These are phyloP conservation scores for Yamadazyma diospyri DNA, from an alignment of 1,139 yeast genomes.

Conservation along the genomic window DNA sequence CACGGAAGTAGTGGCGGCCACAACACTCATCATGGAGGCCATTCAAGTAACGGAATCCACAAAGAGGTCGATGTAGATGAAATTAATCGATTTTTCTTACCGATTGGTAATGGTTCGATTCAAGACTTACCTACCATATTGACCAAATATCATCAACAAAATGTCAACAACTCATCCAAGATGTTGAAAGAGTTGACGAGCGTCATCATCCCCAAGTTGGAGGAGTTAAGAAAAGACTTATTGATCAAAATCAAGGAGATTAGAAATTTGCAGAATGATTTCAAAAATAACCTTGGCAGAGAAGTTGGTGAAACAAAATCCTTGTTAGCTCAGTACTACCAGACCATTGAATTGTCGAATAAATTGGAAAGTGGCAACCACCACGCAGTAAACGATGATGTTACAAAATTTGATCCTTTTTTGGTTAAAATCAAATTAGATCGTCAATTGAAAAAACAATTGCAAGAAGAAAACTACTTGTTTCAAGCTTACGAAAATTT, in stretches of 20 bases:
- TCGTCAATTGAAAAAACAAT: conserved; percentile 69
- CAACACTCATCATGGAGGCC: conserved; percentile 5
- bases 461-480: conserved; percentile 79
- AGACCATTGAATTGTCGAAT: conserved; percentile 35
- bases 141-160: conserved; percentile 68
- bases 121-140: conserved; percentile 79
- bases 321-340: conserved; percentile 47
- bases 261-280: conserved; percentile 75
- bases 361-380: conserved; percentile 26
- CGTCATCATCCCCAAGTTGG: conserved; percentile 76
- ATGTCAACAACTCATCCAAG: conserved; percentile 62
- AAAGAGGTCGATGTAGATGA: conserved; percentile 30
- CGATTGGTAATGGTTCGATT: conserved; percentile 76
- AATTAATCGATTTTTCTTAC: conserved; percentile 56
- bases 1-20: conserved; percentile 4
- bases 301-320: conserved; percentile 64
- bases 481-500: conserved; percentile 86
- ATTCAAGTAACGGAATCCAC: conserved; percentile 9
- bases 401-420: conserved; percentile 66
- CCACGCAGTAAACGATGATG: conserved; percentile 19
- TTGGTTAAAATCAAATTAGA: conserved; percentile 70
- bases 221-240: conserved; percentile 79
- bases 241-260: conserved; percentile 85
- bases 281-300: conserved; percentile 67
- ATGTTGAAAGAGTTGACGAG: conserved; percentile 69